Base-by-base conservation (phyloP, 1,284 basidiomycete species). In the Schizophyllum commune region DNA sequence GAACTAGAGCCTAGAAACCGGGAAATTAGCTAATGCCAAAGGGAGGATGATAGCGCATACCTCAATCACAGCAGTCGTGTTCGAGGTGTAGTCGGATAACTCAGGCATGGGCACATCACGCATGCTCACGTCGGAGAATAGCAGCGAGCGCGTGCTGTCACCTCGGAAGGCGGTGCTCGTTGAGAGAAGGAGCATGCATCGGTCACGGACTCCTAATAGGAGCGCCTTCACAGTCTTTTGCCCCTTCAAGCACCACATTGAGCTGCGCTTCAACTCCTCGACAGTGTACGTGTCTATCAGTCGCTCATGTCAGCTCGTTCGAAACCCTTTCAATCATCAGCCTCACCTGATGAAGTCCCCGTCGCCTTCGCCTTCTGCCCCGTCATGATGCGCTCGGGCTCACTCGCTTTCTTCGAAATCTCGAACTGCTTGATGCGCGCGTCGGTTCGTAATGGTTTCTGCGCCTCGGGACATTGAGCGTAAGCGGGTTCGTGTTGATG, bases 101-200 rank as follows among this genome's bases (percentile, higher is more conserved):
- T 64, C 63, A 2, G 59, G 47, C 33, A 68, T 66, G 1, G 66
- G 63, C 4, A 69, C 33, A 3, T 67, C 57, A 8, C 56, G 55
- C 4, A 63, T 32, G 19, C 59, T 65, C 7, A 70, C 56, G 56
- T 72, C 70, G 2, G 70, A 72, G 57, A 63, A 63, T 0, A 61
- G 55, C 0, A 71, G 59, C 1, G 27, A 32, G 11, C 68, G 65
- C 2, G 62, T 32, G 58, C 66, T 72, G 56, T 71, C 67, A 0
- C 71, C 70, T 5, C 68, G 67, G 58, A 65, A 68, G 0, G 68
- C 69, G 17, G 64, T 64, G 6, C 55, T 39, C 0, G 65, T 62
- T 1, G 63, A 62, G 20, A 66, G 32, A 4, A 69, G 58, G 0
- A 69, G 63, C 68, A 70, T 68, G 7, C 68, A 67, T 9, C 68